A percentile compares a stretch with the other conserved stretches of the same genome.
phyloP scores from a whole-genome alignment of 2,329 filamentous ascomycete genomes.

The Aspergillus novoparasiticus region DNA sequence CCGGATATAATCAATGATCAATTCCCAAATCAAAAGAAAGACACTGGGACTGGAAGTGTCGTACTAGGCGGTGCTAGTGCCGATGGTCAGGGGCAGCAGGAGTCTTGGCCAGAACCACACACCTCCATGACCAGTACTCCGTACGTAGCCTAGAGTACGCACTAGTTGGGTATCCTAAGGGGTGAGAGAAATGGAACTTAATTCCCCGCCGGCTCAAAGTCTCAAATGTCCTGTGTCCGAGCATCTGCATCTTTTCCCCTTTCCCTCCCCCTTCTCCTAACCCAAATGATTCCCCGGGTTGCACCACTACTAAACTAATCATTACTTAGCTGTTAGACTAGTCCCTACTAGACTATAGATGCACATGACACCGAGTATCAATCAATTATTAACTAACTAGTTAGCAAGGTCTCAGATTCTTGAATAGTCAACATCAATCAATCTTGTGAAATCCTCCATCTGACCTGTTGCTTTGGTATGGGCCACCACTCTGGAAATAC shows the following conservation, averaged over 20 bases:
- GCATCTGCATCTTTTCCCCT: neutral
- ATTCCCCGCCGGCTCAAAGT: neutral
- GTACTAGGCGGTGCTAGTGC: conserved; percentile 2
- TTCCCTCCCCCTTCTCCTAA: neutral
- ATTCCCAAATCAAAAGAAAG: neutral
- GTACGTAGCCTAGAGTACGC: neutral
- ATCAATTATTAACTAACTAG: neutral
- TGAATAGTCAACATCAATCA: neutral
- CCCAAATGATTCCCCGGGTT: neutral
- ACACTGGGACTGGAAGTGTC: neutral
- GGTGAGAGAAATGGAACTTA: neutral
- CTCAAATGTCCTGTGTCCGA: neutral
- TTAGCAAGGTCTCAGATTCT: neutral
- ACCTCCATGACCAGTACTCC: neutral
- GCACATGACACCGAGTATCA: neutral
- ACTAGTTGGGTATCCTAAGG: neutral
- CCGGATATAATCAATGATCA: neutral
- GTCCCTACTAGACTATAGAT: neutral
- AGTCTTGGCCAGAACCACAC: conserved; percentile 1
- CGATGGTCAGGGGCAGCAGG: conserved; percentile 3
- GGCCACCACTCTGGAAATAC: neutral
- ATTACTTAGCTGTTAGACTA: neutral
- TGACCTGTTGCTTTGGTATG: neutral
- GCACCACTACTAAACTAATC: neutral
- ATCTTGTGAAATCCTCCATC: neutral